Evolutionary conservation across 176 grass and related monocot species (phyloP).

Genomic region (Cenchrus americanus): DNA sequence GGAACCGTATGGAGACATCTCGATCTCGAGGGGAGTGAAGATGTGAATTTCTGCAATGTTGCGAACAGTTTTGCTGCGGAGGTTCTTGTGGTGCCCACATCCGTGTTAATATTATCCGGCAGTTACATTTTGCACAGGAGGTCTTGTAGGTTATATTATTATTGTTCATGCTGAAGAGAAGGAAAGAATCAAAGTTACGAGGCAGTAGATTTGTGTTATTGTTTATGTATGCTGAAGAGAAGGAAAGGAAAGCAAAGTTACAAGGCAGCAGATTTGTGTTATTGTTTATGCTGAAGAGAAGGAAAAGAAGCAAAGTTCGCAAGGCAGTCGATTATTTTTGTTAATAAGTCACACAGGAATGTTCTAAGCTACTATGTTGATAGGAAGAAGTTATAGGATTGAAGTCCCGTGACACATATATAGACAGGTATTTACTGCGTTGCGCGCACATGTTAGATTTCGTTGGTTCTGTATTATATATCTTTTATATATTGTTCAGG

Average conservation of each 20-base stretch:
- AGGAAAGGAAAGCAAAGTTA: no score
- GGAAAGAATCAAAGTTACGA: neutral
- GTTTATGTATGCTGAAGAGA: no score
- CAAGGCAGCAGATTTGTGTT: neutral
- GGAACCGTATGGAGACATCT: slow-evolving; percentile 66
- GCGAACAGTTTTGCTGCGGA: neutral
- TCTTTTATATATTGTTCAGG: no score
- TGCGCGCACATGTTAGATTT: no score
- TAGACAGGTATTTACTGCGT: neutral
- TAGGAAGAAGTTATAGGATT: no score
- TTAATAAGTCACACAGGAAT: no score
- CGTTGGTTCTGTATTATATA: no score
- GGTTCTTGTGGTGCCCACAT: slow-evolving; percentile 1
- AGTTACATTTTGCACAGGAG: slow-evolving; percentile 24
- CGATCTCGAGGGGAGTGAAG: slow-evolving; percentile 76
- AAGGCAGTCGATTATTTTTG: neutral
- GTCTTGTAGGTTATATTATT: slow-evolving; percentile 4
- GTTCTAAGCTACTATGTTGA: no score
- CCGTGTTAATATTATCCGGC: slow-evolving; percentile 28
- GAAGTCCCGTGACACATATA: neutral
- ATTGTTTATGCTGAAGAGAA: neutral
- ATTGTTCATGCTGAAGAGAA: neutral
- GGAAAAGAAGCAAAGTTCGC: neutral
- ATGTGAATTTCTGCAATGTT: slow-evolving; percentile 51
- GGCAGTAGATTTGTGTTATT: neutral